Percentiles rank a stretch among this genome's conserved stretches.
These are phyloP conservation scores for Backusella sp. DNA, from an alignment of 192 early-diverging fungal genomes.

Conservation along the genomic window DNA sequence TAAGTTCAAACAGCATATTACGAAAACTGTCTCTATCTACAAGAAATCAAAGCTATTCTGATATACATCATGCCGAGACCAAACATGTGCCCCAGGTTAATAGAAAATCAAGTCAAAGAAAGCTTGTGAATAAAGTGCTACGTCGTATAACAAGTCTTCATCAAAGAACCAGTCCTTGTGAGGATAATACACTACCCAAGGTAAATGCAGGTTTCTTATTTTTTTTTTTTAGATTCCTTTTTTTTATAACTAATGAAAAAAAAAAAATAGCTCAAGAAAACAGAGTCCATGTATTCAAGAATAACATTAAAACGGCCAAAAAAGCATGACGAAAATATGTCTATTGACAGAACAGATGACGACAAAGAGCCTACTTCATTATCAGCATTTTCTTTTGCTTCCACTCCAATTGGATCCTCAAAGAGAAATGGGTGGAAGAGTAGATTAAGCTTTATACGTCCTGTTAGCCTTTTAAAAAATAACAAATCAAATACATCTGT, in stretches of 20 bases:
- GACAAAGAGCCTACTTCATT: not conserved
- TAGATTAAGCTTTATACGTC: not conserved
- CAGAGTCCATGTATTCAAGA: not conserved
- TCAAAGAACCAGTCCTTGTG: not conserved
- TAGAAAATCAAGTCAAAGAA: not conserved
- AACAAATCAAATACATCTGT: slow-evolving; percentile 1
- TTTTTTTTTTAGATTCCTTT: not conserved
- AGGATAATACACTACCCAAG: not conserved
- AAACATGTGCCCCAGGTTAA: not conserved
- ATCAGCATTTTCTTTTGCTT: slow-evolving; percentile 10
- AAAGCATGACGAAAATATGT: slow-evolving; percentile 4
- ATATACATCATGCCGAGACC: not conserved
- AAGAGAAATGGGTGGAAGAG: not conserved
- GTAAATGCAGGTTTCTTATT: not conserved
- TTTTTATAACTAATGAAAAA: not conserved
- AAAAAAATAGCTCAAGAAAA: not conserved
- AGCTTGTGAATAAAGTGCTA: slow-evolving; percentile 7
- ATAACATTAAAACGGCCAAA: not conserved
- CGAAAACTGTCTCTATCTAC: slow-evolving; percentile 5
- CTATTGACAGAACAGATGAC: not conserved
- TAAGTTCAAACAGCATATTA: not conserved
- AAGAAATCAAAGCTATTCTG: slow-evolving; percentile 8
- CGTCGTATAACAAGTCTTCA: slow-evolving; percentile 7
- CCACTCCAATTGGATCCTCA: not conserved
- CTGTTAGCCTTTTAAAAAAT: slow-evolving; percentile 9